phyloP scores from a whole-genome alignment of 2,329 filamentous ascomycete genomes.

The Pyrenochaeta sp. region DNA sequence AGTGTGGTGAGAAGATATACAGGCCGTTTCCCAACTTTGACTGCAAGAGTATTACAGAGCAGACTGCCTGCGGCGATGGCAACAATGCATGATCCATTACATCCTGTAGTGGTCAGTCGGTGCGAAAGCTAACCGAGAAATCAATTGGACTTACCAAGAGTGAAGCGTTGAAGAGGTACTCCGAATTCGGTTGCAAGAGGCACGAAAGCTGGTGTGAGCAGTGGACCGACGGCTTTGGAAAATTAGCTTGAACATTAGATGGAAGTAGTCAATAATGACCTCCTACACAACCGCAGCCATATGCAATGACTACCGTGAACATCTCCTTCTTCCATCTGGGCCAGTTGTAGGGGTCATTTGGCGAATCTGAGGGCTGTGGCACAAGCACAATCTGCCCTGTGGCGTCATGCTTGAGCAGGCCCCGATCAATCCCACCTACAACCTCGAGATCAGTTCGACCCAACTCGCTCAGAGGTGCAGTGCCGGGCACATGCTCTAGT shows the following conservation, averaged over 20 bases:
- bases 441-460: slow-evolving; percentile 21
- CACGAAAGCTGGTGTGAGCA: slow-evolving; percentile 32
- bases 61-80: slow-evolving; percentile 28
- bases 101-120: slow-evolving; percentile 10
- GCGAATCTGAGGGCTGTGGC: slow-evolving; percentile 59
- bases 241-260: not conserved
- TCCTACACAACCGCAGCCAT: slow-evolving; percentile 32
- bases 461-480: slow-evolving; percentile 30
- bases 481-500: slow-evolving; percentile 33
- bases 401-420: slow-evolving; percentile 29
- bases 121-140: no score
- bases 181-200: slow-evolving; percentile 25
- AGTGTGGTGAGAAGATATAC: slow-evolving; percentile 29
- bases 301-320: slow-evolving; percentile 32
- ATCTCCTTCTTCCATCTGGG: slow-evolving; percentile 35
- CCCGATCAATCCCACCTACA: slow-evolving; percentile 17
- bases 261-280: slow-evolving; percentile 10
- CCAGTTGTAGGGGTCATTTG: slow-evolving; percentile 63
- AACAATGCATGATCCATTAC: slow-evolving; percentile 29
- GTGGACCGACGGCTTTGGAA: slow-evolving; percentile 28
- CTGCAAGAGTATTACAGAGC: slow-evolving; percentile 29
- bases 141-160: slow-evolving; percentile 7
- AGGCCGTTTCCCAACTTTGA: slow-evolving; percentile 31
- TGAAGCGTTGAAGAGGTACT: slow-evolving; percentile 28
- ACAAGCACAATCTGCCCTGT: slow-evolving; percentile 56